Evolutionary conservation across 106 monocot species (phyloP).

Genomic region (Acorus gramineus): DNA sequence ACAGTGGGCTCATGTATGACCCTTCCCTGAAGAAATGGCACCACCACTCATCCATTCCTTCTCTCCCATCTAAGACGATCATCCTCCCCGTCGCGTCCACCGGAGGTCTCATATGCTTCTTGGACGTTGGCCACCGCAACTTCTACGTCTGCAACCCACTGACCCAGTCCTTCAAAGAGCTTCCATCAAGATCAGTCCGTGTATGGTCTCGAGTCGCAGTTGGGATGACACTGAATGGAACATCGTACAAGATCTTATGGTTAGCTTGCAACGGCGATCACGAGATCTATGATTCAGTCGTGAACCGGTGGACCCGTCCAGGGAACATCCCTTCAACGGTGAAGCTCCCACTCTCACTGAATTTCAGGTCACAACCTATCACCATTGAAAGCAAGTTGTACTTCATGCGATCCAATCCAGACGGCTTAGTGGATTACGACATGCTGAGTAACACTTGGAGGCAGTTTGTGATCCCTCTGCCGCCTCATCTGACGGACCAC

Average conservation of each 20-base stretch:
- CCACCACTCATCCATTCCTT: conserved; percentile 26
- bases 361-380: conserved; percentile 61
- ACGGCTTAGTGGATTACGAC: conserved; percentile 72
- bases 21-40: conserved; percentile 65
- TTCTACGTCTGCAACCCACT: conserved; percentile 74
- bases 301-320: conserved; percentile 34
- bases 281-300: conserved; percentile 64
- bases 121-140: conserved; percentile 40
- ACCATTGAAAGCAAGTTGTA: conserved; percentile 54
- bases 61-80: conserved; percentile 23
- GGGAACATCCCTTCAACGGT: conserved; percentile 40
- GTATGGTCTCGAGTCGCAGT: conserved; percentile 42
- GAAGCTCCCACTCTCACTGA: conserved; percentile 47
- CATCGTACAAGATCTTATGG: conserved; percentile 60
- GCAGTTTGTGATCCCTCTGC: conserved; percentile 58
- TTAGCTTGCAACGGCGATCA: conserved; percentile 49
- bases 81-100: conserved; percentile 59
- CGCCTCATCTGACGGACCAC: conserved; percentile 35
- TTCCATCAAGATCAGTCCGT: conserved; percentile 39
- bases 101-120: conserved; percentile 76
- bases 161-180: conserved; percentile 42
- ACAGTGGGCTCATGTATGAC: conserved; percentile 51
- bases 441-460: conserved; percentile 43
- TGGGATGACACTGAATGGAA: conserved; percentile 61
- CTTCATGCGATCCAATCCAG: conserved; percentile 63